phyloP scores from a whole-genome alignment of 768 basidiomycete species.

The Rickenella mellea region DNA sequence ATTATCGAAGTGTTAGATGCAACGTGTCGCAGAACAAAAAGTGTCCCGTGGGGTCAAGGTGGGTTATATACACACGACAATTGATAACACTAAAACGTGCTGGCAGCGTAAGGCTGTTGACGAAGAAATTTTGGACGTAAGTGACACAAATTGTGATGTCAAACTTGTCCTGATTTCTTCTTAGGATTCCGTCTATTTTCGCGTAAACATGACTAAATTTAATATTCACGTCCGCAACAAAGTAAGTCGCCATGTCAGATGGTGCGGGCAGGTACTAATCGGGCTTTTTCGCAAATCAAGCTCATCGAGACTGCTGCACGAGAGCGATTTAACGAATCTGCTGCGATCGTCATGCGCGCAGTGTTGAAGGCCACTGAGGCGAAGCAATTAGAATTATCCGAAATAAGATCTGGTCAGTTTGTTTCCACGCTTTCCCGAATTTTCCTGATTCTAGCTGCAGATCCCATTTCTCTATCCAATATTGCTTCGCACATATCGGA shows the following conservation, averaged over 20 bases:
- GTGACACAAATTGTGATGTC: slow-evolving; percentile 12
- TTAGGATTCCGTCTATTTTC: slow-evolving; percentile 68
- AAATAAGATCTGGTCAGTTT: slow-evolving; percentile 51
- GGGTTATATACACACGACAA: slow-evolving; percentile 3
- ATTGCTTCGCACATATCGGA: slow-evolving; percentile 58
- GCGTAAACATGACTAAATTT: slow-evolving; percentile 85
- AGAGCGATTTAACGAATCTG: slow-evolving; percentile 72
- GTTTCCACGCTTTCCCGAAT: neutral
- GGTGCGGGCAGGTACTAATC: neutral
- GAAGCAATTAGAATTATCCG: slow-evolving; percentile 49
- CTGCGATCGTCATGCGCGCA: slow-evolving; percentile 63
- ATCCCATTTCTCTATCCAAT: slow-evolving; percentile 55
- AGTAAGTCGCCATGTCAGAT: slow-evolving; percentile 35
- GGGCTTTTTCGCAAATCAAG: slow-evolving; percentile 26
- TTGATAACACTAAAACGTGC: slow-evolving; percentile 11
- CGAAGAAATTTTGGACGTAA: slow-evolving; percentile 61
- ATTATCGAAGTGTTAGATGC: slow-evolving; percentile 9
- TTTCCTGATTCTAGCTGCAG: slow-evolving; percentile 26
- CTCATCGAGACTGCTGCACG: slow-evolving; percentile 67
- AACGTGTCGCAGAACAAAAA: slow-evolving; percentile 18
- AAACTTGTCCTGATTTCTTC: slow-evolving; percentile 1
- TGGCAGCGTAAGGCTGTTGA: slow-evolving; percentile 40
- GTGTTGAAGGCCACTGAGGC: slow-evolving; percentile 61
- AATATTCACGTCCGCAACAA: slow-evolving; percentile 81
- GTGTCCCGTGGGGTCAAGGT: slow-evolving; percentile 46